Conservation (phyloP, 1,284 basidiomycete species). For the Omphalotus olearius region DNA sequence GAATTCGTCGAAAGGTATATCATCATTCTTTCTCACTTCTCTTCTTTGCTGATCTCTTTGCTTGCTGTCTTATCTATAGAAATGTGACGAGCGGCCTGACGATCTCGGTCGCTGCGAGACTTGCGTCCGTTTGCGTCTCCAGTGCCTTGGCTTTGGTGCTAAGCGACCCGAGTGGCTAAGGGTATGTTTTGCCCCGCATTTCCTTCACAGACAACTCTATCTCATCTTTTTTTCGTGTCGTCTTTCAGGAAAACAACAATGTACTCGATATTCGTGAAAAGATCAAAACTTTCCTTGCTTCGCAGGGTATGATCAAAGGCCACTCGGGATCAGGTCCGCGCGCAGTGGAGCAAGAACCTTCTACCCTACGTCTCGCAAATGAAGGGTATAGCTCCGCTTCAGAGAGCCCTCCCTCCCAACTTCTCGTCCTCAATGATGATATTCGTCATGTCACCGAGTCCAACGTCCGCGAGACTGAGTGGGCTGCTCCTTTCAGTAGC, state of each 20-base stretch:
- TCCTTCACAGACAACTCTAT: background rate
- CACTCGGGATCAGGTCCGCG: constrained; percentile 67
- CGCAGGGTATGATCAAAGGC: constrained; percentile 82
- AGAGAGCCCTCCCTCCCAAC: constrained; percentile 50
- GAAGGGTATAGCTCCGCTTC: constrained; percentile 42
- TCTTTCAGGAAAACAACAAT: constrained; percentile 57
- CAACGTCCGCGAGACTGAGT: constrained; percentile 35
- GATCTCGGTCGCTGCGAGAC: constrained; percentile 63
- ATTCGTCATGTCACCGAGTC: constrained; percentile 34
- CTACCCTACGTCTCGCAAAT: constrained; percentile 49
- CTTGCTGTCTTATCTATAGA: constrained; percentile 39
- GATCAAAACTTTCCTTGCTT: constrained; percentile 72
- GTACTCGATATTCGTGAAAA: constrained; percentile 65
- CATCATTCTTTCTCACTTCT: constrained; percentile 13
- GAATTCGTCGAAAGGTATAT: constrained; percentile 74
- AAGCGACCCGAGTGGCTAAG: constrained; percentile 84
- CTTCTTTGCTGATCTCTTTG: constrained; percentile 8
- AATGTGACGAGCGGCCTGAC: constrained; percentile 76
- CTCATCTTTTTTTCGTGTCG: constrained; percentile 14
- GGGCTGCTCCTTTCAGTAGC: constrained; percentile 1
- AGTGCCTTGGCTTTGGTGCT: constrained; percentile 79
- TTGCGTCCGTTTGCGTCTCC: constrained; percentile 73
- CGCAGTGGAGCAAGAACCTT: constrained; percentile 46
- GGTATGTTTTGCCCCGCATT: constrained; percentile 35
- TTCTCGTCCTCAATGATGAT: constrained; percentile 40